Evolutionary conservation across 495 filamentous ascomycete genomes (phyloP), one percentile per base, ranked within the genome.

Genomic region (Monascus purpureus): DNA sequence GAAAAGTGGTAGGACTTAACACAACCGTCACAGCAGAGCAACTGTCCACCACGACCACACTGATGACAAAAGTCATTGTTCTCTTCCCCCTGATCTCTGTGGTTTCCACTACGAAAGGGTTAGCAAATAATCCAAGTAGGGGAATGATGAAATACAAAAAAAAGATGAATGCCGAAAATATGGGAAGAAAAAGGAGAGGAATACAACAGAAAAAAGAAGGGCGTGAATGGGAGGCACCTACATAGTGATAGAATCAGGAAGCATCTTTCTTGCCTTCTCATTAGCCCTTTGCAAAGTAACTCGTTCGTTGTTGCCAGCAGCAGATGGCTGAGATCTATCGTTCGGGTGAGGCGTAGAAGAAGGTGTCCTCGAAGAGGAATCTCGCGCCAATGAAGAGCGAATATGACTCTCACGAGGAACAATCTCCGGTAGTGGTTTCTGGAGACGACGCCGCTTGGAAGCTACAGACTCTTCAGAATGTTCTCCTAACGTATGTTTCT

Each of bases 21-120:
- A 59, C 90, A 97, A 29, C 78, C 79, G 53, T 96, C 90, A 52
- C 90, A 97, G 57, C 88, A 94, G 36, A 96, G 60, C 16, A 97
- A 62, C 32, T 77, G 66, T n/a, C 90, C 90, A 32, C 71, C 77
- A 25, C 75, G 73, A 41, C 76, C 72, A 55, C 90, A 97, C 7
- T 83, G 67, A 29, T 71, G 68, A 57, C 90, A 97, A 43, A 77
- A 73, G 42, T 97, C 90, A 41, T 84, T 80, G 48, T 93, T 93
- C 29, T 92, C 80, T 3, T 44, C 39, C 12, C 59, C 52, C 29
- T 52, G 43, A 19, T 35, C 36, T 32, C 39, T 40, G 33, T 36
- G 42, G 38, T 27, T 42, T 32, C 20, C 14, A 28, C 13, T 38
- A 35, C 17, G 26, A 27, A 16, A 27, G 12, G n/a, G 14, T 11